phyloP scores from a whole-genome alignment of 352 stramenopile species.

The Phytopythium helicoides region DNA sequence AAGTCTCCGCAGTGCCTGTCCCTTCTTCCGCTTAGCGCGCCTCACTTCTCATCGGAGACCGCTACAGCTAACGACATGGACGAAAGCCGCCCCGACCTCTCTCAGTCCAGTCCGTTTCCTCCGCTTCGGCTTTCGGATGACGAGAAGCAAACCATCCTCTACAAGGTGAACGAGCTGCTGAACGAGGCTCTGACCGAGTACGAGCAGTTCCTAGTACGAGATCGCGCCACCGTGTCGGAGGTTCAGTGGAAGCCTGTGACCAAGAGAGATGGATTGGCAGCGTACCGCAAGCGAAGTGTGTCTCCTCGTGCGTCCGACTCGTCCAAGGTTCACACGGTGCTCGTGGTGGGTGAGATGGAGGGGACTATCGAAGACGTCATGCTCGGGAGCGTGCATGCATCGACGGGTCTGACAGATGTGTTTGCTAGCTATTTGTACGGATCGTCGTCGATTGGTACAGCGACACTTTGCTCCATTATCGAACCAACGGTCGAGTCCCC shows the following conservation, averaged over 20 bases:
- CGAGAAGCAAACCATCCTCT: constrained; percentile 20
- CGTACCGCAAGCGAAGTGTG: neutral
- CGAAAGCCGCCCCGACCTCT: no score
- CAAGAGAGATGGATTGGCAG: neutral
- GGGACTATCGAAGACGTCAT: neutral
- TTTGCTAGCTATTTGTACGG: neutral
- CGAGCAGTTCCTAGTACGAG: constrained; percentile 13
- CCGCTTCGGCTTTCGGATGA: constrained; percentile 18
- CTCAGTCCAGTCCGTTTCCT: constrained; percentile 19
- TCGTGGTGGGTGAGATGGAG: neutral
- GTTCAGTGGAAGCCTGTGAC: constrained; percentile 1
- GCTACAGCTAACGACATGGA: no score
- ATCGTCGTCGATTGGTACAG: neutral
- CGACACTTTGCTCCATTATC: neutral
- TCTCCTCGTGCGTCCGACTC: constrained; percentile 1
- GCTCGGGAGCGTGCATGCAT: neutral
- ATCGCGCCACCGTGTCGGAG: constrained; percentile 13
- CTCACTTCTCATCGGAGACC: no score
- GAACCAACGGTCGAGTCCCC: no score
- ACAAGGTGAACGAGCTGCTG: constrained; percentile 18
- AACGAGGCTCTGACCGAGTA: constrained; percentile 17
- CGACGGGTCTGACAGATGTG: neutral
- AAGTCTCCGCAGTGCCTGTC: no score
- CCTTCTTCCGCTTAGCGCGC: no score
- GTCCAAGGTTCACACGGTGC: neutral